Base-by-base conservation (phyloP, 75 land plant genomes). In the Pinus albicaulis region DNA sequence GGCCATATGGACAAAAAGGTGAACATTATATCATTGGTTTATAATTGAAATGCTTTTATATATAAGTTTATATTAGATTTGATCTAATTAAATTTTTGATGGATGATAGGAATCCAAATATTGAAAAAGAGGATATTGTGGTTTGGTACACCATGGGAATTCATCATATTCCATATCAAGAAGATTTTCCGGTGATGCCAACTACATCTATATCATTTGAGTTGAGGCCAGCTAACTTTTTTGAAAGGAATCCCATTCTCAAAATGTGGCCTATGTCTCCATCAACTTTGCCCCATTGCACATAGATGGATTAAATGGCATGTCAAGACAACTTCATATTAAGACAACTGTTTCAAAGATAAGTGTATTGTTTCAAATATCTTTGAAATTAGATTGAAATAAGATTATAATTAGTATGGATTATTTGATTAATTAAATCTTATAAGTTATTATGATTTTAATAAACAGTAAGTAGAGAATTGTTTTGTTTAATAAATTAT, bases 81-180 rank as follows among this genome's bases (percentile, higher is more conserved):
- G 0, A 38, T 38, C 41, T 38, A 38, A 38, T 38, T 38, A 38
- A 5, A 7, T 7, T 44, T 8, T 8, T 44, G 7, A 44, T 44
- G 52, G 52, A 44, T 44, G 7, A 0, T 3, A 92, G 94, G 87
- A 72, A 92, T 74, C 72, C 86, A 65, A n/a, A 55, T 1, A 89
- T 92, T 10, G 90, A 87, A 68, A 82, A 87, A 75, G 80, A 71
- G 62, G 94, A 92, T 72, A 84, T 92, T 14, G 90, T 88, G 16
- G 2, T 89, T 14, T 89, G 94, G 91, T 87, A 92, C 58, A 85
- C 88, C 1, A 3, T 89, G 72, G 89, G 93, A 3, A 85, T 91
- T 61, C 93, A 91, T 71, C 93, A 91, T 74, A 81, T 88, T 19
- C 93, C 91, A 13, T 89, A 65, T 61, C 91, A 88, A 76, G 93